A percentile compares a stretch with the other conserved stretches of the same genome.
phyloP scores from a whole-genome alignment of 495 filamentous ascomycete genomes.

The Aspergillus wentii region DNA sequence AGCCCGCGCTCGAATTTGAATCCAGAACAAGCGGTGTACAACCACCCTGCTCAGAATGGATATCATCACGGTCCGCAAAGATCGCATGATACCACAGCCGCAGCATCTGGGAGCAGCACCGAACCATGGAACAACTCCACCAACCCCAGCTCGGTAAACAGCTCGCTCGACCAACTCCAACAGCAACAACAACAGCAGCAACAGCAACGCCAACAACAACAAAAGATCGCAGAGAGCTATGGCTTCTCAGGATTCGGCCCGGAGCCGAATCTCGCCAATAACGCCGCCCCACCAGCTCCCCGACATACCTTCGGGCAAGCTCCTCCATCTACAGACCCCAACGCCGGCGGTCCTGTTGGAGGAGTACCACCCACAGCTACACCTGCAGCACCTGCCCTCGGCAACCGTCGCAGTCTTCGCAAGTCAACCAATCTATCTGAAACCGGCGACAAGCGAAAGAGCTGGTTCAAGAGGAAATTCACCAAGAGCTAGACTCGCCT shows the following conservation, averaged over 20 bases:
- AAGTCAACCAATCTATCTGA: slow-evolving; percentile 15
- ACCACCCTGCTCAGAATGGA: slow-evolving; percentile 58
- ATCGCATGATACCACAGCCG: slow-evolving; percentile 77
- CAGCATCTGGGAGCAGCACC: slow-evolving; percentile 54
- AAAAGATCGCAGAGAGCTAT: slow-evolving; percentile 49
- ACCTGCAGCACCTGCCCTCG: slow-evolving; percentile 20
- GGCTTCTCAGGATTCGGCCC: slow-evolving; percentile 49
- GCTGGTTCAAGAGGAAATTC: slow-evolving; percentile 81
- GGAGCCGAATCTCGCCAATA: slow-evolving; percentile 23
- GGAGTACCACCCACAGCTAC: too few relatives aligned
- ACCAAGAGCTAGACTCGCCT: slow-evolving; percentile 50
- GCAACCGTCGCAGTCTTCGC: slow-evolving; percentile 25
- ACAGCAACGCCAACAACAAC: slow-evolving; percentile 36
- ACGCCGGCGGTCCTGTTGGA: slow-evolving; percentile 19
- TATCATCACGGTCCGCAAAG: slow-evolving; percentile 64
- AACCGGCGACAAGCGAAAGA: slow-evolving; percentile 60
- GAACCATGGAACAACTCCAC: slow-evolving; percentile 77
- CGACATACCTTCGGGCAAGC: background rate
- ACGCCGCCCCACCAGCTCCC: background rate
- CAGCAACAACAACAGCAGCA: slow-evolving; percentile 40
- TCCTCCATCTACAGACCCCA: slow-evolving; percentile 16
- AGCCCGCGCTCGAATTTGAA: slow-evolving; percentile 46
- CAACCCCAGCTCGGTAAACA: slow-evolving; percentile 88
- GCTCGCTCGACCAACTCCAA: slow-evolving; percentile 71
- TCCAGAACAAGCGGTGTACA: slow-evolving; percentile 29